Evolutionary conservation across 2,329 filamentous ascomycete genomes (phyloP), one percentile per base, ranked within the genome.

Genomic region (Curvularia sp.): DNA sequence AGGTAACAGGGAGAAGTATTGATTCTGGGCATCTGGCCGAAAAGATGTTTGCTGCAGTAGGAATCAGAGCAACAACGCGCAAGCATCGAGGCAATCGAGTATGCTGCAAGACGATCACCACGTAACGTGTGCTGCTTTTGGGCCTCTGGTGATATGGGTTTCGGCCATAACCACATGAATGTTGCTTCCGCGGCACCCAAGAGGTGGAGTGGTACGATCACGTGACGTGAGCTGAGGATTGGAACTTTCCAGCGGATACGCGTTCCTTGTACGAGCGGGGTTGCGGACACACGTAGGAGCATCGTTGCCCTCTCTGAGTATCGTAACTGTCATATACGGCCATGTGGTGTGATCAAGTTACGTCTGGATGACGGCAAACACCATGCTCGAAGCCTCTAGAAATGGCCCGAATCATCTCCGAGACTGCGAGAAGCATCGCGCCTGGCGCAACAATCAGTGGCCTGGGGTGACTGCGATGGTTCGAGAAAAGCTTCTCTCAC

Each of bases 401-500:
- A 69, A 12, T 4, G 25, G 21, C 60, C 63, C 69, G 66, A 71
- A 49, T 19, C 45, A 57, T 64, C 66, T 51, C 63, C 66, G 64
- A 70, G 56, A 43, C 63, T 68, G 64, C 45, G 62, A 53, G 59
- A 54, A 48, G 39, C 57, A 62, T 54, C 45, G 54, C 53, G 25
- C 53, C 53, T 50, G 53, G 53, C 53, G 32, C 38, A 53, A 56
- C 50, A 53, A 51, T n/a, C 10, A 41, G 42, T 9, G 13, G 32
- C 50, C 59, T 41, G 63, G 55, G 18, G 61, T 25, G 12, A 12
- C 48, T 57, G 49, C 50, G 69, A 66, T 67, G 15, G 3, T 75
- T 76, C 74, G 65, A 70, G 71, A 75, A 71, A 41, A 13, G 18
- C 46, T 21, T 32, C 9, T 19, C 42, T 57, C 30, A n/a, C 39